Evolutionary conservation across 305 asterid species (phyloP).

Genomic region (Fraxinus ornus): DNA sequence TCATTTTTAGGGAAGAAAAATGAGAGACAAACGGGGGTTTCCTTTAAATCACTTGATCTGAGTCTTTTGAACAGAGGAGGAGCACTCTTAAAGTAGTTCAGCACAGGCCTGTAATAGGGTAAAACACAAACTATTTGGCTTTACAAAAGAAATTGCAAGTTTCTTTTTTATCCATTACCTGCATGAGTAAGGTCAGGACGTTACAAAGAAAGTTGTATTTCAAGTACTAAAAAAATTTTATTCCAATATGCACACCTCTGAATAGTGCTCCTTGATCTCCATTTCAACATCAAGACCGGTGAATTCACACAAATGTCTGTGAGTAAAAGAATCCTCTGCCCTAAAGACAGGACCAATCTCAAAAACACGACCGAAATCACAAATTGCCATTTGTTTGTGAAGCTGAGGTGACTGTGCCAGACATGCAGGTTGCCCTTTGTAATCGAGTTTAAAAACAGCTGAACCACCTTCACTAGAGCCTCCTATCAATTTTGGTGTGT

Average conservation of each 20-base stretch:
- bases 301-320: slow-evolving; percentile 52
- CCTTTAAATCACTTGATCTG: slow-evolving; percentile 32
- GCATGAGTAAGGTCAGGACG: slow-evolving; percentile 11
- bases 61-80: slow-evolving; percentile 90
- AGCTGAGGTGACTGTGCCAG: slow-evolving; percentile 52
- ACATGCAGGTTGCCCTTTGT: slow-evolving; percentile 63
- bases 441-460: slow-evolving; percentile 75
- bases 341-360: slow-evolving; percentile 48
- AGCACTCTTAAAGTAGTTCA: slow-evolving; percentile 65
- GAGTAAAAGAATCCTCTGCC: slow-evolving; percentile 45
- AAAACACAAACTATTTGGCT: slow-evolving; percentile 11
- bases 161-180: slow-evolving; percentile 59
- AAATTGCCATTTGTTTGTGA: slow-evolving; percentile 50
- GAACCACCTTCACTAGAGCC: slow-evolving; percentile 97
- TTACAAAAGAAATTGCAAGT: slow-evolving; percentile 7
- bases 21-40: no score
- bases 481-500: slow-evolving; percentile 75
- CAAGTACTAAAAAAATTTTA: not conserved
- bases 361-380: slow-evolving; percentile 43
- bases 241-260: slow-evolving; percentile 30
- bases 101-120: slow-evolving; percentile 55
- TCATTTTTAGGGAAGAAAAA: no score
- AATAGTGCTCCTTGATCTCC: slow-evolving; percentile 49
- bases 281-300: slow-evolving; percentile 47
- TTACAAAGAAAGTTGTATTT: not conserved